Conservation (phyloP, 139 green algal species). For the Haematococcus lacustris region DNA sequence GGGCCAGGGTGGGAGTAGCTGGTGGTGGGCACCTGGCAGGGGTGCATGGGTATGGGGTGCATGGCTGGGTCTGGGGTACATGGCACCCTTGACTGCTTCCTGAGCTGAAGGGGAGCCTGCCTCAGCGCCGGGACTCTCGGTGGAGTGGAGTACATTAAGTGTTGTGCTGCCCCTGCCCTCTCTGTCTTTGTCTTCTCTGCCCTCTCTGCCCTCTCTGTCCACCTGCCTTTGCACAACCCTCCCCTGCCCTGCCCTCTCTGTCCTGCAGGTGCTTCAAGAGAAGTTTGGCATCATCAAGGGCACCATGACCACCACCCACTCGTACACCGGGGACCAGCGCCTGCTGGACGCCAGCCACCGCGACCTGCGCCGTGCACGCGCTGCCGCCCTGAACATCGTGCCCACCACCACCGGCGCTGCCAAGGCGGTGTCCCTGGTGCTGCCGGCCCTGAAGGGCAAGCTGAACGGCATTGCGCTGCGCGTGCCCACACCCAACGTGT, state of each 20-base stretch:
- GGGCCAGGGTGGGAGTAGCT: no score
- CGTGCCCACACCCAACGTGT: conserved; percentile 98
- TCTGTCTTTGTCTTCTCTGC: no score
- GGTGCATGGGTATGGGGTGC: no score
- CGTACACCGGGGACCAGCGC: conserved; percentile 98
- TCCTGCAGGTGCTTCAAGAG: conserved; percentile 90
- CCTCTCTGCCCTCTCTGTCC: no score
- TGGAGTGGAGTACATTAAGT: not conserved
- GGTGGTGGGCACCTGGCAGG: no score
- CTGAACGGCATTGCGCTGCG: conserved; percentile 96
- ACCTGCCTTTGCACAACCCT: no score
- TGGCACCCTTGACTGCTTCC: no score
- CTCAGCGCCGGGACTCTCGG: no score
- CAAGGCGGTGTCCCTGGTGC: conserved; percentile 95
- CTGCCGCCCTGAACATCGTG: conserved; percentile 97
- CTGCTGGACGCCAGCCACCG: conserved; percentile 97
- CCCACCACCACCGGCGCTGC: conserved; percentile 97
- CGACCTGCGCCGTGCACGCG: conserved; percentile 92
- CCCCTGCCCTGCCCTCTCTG: no score
- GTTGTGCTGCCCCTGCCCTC: not conserved
- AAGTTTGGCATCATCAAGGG: conserved; percentile 99
- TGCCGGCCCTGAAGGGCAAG: conserved; percentile 91
- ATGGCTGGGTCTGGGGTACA: no score
- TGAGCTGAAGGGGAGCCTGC: no score
- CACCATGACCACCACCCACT: conserved; percentile 99